A percentile compares a stretch with the other conserved stretches of the same genome.
phyloP scores from a whole-genome alignment of 1,284 basidiomycete species.

The Melampsora americana region DNA sequence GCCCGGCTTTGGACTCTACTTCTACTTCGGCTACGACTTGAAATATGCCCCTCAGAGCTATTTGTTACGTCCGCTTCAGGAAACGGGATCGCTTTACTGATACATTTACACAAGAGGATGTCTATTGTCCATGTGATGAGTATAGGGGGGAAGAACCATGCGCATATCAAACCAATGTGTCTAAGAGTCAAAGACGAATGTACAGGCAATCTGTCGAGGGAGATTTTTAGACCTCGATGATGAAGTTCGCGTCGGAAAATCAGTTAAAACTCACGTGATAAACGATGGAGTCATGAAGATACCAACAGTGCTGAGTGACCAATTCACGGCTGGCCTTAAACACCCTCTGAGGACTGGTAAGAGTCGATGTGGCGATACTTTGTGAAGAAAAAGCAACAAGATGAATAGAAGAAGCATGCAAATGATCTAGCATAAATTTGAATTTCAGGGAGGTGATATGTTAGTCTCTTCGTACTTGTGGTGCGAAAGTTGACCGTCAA shows the following conservation, averaged over 20 bases:
- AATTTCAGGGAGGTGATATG: neutral
- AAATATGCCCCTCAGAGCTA: neutral
- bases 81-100: constrained; percentile 10
- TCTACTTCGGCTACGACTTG: neutral
- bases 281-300: constrained; percentile 20
- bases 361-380: neutral
- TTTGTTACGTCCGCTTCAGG: neutral
- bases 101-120: constrained; percentile 12
- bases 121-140: constrained; percentile 20
- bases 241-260: neutral
- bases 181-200: neutral
- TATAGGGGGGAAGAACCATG: constrained; percentile 12
- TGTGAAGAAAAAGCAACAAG: neutral
- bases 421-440: constrained; percentile 2
- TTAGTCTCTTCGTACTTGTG: neutral
- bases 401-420: constrained; percentile 16
- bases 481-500: no score
- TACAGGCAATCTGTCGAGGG: neutral
- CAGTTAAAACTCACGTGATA: neutral
- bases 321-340: constrained; percentile 22
- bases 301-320: constrained; percentile 6
- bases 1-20: neutral
- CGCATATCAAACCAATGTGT: constrained; percentile 13
- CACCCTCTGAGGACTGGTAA: neutral
- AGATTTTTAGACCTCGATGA: neutral